Conservation (phyloP, 1,139 yeast species). For the Pichia sorboxylosa region DNA sequence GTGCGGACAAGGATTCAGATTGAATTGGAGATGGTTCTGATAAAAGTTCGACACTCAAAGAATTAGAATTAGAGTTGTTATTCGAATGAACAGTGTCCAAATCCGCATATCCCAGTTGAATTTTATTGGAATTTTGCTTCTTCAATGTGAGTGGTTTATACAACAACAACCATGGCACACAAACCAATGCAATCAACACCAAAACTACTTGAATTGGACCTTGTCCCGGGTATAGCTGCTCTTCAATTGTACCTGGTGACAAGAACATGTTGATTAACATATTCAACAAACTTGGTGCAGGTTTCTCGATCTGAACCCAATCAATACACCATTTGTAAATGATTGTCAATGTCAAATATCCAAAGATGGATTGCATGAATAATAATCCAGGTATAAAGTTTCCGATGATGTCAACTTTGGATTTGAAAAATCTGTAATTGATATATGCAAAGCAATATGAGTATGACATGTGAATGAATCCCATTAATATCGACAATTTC, state of each 20-base stretch:
- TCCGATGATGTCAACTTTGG: slow-evolving; percentile 77
- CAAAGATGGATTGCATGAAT: slow-evolving; percentile 94
- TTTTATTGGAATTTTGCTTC: slow-evolving; percentile 23
- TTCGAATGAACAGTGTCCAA: slow-evolving; percentile 3
- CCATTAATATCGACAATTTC: slow-evolving; percentile 92
- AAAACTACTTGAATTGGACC: slow-evolving; percentile 63
- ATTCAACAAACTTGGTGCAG: slow-evolving; percentile 88
- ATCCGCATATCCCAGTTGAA: slow-evolving; percentile 12
- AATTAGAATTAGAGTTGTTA: slow-evolving; percentile 88
- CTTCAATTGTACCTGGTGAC: slow-evolving; percentile 84
- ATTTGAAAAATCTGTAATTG: slow-evolving; percentile 61
- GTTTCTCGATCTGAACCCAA: slow-evolving; percentile 65
- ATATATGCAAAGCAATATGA: slow-evolving; percentile 77
- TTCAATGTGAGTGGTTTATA: slow-evolving; percentile 76
- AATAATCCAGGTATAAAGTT: slow-evolving; percentile 88
- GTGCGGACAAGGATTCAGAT: background rate
- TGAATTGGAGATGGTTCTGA: too few relatives aligned
- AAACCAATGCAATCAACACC: slow-evolving; percentile 65
- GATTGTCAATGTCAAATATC: slow-evolving; percentile 73
- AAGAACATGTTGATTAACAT: slow-evolving; percentile 95
- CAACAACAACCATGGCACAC: slow-evolving; percentile 90
- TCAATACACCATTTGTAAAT: slow-evolving; percentile 91
- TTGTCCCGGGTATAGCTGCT: slow-evolving; percentile 76
- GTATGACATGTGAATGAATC: slow-evolving; percentile 89
- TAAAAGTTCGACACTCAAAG: too few relatives aligned